Conservation (phyloP, 225 moss, liverwort and hornwort genomes). For the Pseudisothecium myosuroides region DNA sequence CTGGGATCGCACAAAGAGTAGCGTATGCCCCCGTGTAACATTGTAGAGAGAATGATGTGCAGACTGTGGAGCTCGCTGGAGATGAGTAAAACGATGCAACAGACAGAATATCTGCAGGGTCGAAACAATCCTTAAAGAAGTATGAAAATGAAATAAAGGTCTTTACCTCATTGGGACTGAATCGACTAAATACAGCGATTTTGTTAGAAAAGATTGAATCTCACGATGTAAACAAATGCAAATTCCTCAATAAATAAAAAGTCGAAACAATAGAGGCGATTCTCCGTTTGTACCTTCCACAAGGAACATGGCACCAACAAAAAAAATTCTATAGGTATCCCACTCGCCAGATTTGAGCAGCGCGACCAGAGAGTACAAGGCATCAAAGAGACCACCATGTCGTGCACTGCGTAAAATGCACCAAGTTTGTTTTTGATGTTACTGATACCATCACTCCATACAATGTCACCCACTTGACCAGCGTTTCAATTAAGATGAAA, state of each 20-base stretch:
- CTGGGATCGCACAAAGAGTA: conserved; percentile 2
- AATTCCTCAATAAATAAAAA: not conserved
- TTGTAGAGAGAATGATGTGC: conserved; percentile 51
- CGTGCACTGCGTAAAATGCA: conserved; percentile 43
- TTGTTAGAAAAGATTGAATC: not conserved
- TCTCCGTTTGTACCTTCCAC: conserved; percentile 49
- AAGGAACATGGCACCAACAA: conserved; percentile 65
- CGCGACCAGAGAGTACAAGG: conserved; percentile 56
- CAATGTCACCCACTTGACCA: not conserved
- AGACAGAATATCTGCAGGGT: conserved; percentile 61
- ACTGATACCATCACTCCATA: not conserved
- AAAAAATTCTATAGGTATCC: conserved; percentile 55
- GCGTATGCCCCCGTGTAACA: conserved; percentile 56
- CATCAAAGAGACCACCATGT: conserved; percentile 72
- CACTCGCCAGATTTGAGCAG: conserved; percentile 71
- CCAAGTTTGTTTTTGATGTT: not conserved
- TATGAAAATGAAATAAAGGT: not conserved
- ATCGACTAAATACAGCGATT: not conserved
- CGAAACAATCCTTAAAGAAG: not conserved
- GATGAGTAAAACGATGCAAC: conserved; percentile 67
- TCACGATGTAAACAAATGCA: not conserved
- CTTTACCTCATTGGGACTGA: not conserved
- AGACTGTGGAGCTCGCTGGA: conserved; percentile 30
- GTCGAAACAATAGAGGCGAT: not conserved
- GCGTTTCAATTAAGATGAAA: not conserved